These are phyloP conservation scores for Quercus bicolor DNA, from an alignment of 306 rosid genomes.

Conservation along the genomic window DNA sequence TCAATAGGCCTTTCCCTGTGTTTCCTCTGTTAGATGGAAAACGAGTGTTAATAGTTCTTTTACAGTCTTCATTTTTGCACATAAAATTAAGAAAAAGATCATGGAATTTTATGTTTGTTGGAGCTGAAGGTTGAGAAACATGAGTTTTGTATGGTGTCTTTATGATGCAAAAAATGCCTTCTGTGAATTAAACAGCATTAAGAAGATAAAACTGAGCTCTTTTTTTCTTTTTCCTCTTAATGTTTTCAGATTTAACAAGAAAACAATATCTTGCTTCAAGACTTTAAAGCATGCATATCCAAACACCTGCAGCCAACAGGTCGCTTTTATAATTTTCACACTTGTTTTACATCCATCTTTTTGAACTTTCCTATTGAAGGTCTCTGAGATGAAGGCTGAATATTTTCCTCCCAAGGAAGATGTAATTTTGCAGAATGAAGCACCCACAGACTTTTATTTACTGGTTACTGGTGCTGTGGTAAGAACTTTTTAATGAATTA, in stretches of 20 bases:
- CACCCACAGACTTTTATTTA: slow-evolving; percentile 80
- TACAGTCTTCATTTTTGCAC: neutral
- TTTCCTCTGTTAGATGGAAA: neutral
- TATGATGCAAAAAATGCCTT: neutral
- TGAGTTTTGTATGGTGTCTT: neutral
- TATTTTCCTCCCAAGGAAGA: slow-evolving; percentile 93
- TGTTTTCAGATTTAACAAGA: neutral
- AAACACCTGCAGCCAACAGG: neutral
- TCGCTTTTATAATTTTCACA: neutral
- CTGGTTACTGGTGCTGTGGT: slow-evolving; percentile 70
- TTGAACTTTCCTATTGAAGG: slow-evolving; percentile 39
- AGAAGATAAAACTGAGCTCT: neutral
- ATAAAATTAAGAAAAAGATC: neutral
- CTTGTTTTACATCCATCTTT: slow-evolving; percentile 7
- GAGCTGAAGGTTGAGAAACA: no score
- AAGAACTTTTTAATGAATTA: slow-evolving; percentile 23
- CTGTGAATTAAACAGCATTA: neutral
- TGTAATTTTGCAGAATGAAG: slow-evolving; percentile 74
- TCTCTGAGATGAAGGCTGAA: slow-evolving; percentile 85
- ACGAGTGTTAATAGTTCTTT: neutral
- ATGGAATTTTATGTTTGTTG: no score
- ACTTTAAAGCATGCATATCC: neutral
- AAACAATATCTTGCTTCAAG: neutral
- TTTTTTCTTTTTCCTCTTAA: neutral
- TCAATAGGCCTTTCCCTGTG: neutral